Conservation (phyloP, 2,329 filamentous ascomycete genomes). For the Aspergillus tubingensis region DNA sequence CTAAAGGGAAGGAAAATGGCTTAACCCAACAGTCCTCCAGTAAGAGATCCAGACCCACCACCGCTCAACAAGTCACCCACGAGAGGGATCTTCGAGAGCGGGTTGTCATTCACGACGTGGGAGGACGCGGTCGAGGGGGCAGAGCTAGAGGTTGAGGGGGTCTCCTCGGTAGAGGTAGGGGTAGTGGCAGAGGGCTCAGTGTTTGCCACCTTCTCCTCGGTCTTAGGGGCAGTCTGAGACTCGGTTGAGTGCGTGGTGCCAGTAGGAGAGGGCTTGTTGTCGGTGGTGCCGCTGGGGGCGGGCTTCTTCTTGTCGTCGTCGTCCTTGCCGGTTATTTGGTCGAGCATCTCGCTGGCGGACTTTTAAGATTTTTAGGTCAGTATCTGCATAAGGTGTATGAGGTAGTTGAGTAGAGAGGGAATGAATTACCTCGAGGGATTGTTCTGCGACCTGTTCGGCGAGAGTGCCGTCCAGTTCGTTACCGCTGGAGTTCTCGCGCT, state of each 20-base stretch:
- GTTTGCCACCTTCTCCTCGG: not conserved
- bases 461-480: not conserved
- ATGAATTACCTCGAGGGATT: constrained; percentile 21
- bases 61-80: constrained; percentile 24
- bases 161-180: not conserved
- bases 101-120: constrained; percentile 13
- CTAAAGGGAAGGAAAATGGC: no score
- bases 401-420: no score
- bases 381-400: no score
- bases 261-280: not conserved
- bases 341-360: constrained; percentile 21
- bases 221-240: not conserved
- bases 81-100: constrained; percentile 25
- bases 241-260: not conserved
- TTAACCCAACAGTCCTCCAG: not conserved
- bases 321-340: constrained; percentile 13
- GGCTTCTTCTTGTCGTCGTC: not conserved
- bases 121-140: not conserved
- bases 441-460: constrained; percentile 8
- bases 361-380: constrained; percentile 13
- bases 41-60: constrained; percentile 3
- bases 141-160: not conserved
- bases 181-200: not conserved
- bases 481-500: constrained; percentile 6
- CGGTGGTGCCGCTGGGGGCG: not conserved